A percentile compares a stretch with the other conserved stretches of the same genome.
phyloP scores from a whole-genome alignment of 2,329 filamentous ascomycete species.

The Cladosporium oxysporum region DNA sequence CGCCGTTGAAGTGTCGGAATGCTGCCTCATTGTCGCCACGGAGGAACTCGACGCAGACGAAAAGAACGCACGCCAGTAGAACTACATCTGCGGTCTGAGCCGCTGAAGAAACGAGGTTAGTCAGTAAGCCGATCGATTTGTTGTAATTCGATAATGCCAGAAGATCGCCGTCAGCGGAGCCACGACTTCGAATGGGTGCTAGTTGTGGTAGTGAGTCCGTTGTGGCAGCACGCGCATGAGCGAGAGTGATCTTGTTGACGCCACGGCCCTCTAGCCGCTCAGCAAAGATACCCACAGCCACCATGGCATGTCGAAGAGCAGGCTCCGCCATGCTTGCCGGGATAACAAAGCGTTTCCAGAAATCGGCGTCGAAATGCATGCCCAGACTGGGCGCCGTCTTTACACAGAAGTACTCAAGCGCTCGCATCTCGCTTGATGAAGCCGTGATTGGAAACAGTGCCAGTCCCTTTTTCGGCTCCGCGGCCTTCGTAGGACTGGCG shows the following conservation, averaged over 20 bases:
- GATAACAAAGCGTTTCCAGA: constrained; percentile 24
- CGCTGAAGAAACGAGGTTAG: background rate
- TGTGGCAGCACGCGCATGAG: background rate
- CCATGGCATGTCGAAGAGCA: constrained; percentile 21
- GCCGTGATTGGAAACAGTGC: background rate
- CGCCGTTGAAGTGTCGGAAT: constrained; percentile 16
- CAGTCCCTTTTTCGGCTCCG: constrained; percentile 1
- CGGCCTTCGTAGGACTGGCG: background rate
- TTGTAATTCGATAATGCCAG: constrained; percentile 16
- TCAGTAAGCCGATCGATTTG: constrained; percentile 10
- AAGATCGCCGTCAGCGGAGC: background rate
- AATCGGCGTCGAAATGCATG: constrained; percentile 22
- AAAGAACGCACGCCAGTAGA: constrained; percentile 18
- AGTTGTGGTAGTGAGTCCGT: background rate
- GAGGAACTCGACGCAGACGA: constrained; percentile 19
- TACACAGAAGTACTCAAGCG: constrained; percentile 26
- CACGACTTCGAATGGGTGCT: background rate
- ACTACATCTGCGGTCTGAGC: background rate
- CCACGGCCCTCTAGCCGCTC: constrained; percentile 3
- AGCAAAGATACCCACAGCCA: constrained; percentile 22
- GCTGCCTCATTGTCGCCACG: constrained; percentile 8
- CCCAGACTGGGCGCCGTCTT: constrained; percentile 25
- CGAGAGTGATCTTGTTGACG: background rate
- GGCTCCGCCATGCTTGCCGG: constrained; percentile 21
- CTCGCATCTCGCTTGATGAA: constrained; percentile 21